Base-by-base conservation (phyloP, 2,329 filamentous ascomycete species). In the Cryphonectria nitschkei region DNA sequence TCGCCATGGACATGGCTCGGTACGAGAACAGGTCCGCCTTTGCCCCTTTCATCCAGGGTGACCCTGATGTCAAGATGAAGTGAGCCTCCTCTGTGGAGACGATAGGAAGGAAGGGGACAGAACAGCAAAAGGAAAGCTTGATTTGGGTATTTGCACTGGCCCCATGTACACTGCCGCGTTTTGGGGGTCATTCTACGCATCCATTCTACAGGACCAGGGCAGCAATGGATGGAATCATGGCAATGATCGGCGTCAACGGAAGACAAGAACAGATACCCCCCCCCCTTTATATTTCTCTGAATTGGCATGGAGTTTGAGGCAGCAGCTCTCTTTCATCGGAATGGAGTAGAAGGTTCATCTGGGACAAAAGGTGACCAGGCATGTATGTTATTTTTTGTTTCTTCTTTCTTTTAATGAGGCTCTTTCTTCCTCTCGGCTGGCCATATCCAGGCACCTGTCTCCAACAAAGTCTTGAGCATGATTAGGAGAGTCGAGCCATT, bases 1-100 rank as follows among this genome's bases (percentile, higher is more conserved):
- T 41, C n/a, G 37, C 65, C 58, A 75, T 79, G 65, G 80, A 82
- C 69, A 69, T 69, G 43, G 79, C 74, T 9, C 75, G 80, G 58
- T 81, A 79, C 69, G 46, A 65, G 19, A 73, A 77, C 41, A 75
- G 80, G 6, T 50, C 56, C 13, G 64, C 52, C 0, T 81, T 80
- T 68, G 69, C 64, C 29, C 80, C 80, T 6, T 82, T 80, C 67
- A 68, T 68, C 26, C 76, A 78, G 52, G 61, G 39, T 9, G 54
- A 63, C 16, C 34, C 9, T 0, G 41, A 52, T 14, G 32, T 32
- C 14, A 50, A 39, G 43, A 54, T 26, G 52, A 14, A 54, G 11
- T 14, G 34, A 39, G 52, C 13, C 8, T n/a, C n/a, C 8, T n/a
- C 3, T n/a, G n/a, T 13, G 52, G 52, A 56, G 37, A 39, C 9